Evolutionary conservation across 352 stramenopile genomes (phyloP), one percentile per base, ranked within the genome.

Genomic region (Phytopythium sindhum): DNA sequence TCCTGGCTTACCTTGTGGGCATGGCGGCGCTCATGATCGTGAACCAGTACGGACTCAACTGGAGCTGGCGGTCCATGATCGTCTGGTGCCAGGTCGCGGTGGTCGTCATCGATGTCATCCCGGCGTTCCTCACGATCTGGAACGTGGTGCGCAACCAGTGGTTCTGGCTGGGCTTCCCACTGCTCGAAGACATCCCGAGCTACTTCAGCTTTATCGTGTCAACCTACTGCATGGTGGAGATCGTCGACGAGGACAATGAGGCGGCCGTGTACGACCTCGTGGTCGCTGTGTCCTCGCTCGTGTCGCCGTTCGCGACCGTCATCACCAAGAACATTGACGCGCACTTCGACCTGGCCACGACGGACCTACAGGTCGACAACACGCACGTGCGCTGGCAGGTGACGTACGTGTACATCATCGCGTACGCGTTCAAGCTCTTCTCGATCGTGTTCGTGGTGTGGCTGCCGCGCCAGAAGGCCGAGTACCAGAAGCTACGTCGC

Each of bases 81-180:
- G 53, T 74, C 21, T 65, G 69, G 31, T 81, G 74, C 29, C 70
- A 67, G 12, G 26, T 89, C 11, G 56, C 67, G 4, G 74, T 79
- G 28, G 69, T 81, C 33, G 45, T 47, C 37, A n/a, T 87, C 21
- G 78, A 88, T 42, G 64, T 67, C 1, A 56, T 85, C 26, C 63
- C 75, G 21, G 73, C 52, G 21, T 72, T 78, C 52, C 33, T 82
- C 42, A 69, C 73, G 1, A 72, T 72, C 57, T 91, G 72, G 70
- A 58, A 86, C 59, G 69, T 89, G 12, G 14, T 81, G 48, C 75
- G 81, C 11, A 87, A 69, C 60, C 81, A 85, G 57, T 88, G 68
- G 65, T 87, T 91, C 65, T 91, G 78, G 72, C 55, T 91, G 23
- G 80, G 78, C 21, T 70, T 77, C 11, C 77, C 80, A 0, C 69